Evolutionary conservation across 345 rosid species (phyloP).

Genomic region (Gossypioides kirkii): DNA sequence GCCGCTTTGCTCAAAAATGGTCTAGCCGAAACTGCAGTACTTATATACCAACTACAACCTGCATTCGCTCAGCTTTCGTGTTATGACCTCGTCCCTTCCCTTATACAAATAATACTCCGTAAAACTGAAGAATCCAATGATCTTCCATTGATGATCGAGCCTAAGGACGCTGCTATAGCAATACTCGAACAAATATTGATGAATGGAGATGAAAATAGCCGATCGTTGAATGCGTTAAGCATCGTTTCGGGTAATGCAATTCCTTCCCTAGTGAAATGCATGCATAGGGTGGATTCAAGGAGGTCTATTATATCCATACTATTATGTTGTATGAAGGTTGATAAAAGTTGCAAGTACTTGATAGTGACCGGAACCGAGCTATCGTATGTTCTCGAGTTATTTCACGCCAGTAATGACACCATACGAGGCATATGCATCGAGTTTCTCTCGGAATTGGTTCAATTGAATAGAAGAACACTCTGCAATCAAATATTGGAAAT

Average conservation of each 20-base stretch:
- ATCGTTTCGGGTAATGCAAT: conserved; percentile 48
- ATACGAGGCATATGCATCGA: conserved; percentile 47
- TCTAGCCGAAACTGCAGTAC: conserved; percentile 51
- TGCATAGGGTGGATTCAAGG: conserved; percentile 43
- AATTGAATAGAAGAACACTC: conserved; percentile 46
- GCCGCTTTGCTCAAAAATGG: conserved; percentile 59
- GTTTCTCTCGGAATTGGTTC: conserved; percentile 51
- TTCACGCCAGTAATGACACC: conserved; percentile 50
- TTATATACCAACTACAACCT: conserved; percentile 51
- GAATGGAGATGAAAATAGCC: conserved; percentile 45
- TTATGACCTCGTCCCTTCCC: conserved; percentile 49
- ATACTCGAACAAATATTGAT: conserved; percentile 57
- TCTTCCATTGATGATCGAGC: conserved; percentile 38
- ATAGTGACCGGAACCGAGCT: conserved; percentile 45
- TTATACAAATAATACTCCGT: conserved; percentile 38
- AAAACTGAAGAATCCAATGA: conserved; percentile 34
- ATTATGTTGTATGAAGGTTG: conserved; percentile 48
- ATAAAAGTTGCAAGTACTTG: conserved; percentile 43
- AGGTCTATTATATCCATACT: conserved; percentile 44
- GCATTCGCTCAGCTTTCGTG: conserved; percentile 43
- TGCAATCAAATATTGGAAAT: conserved; percentile 47
- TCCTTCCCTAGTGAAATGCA: conserved; percentile 43
- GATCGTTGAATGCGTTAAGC: conserved; percentile 32
- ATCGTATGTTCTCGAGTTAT: conserved; percentile 48
- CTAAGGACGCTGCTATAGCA: conserved; percentile 49